Percentiles rank a stretch among this genome's conserved stretches.
Evolutionary conservation across 257 asterid genomes (phyloP).

Genomic region (Solanum tarijense): DNA sequence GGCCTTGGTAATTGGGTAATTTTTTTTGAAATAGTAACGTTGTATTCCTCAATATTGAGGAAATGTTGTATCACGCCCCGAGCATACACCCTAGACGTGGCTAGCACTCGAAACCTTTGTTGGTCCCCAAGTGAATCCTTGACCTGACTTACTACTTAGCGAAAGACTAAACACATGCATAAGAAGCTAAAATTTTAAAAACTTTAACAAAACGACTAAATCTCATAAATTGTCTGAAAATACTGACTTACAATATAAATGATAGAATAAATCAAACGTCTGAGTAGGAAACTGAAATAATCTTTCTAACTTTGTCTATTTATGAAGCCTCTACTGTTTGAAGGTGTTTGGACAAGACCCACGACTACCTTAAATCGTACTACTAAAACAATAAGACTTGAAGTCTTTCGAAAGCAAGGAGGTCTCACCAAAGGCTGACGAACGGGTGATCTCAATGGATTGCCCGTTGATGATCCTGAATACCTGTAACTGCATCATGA

Average conservation of each 20-base stretch:
- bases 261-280: neutral
- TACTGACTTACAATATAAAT: neutral
- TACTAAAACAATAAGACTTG: neutral
- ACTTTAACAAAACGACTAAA: neutral
- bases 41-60: neutral
- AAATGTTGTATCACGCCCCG: neutral
- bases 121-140: neutral
- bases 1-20: neutral
- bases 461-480: neutral
- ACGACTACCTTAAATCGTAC: neutral
- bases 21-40: neutral
- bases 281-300: neutral
- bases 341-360: neutral
- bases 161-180: neutral
- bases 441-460: neutral
- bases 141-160: neutral
- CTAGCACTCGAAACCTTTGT: neutral
- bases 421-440: neutral
- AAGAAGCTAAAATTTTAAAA: too few relatives aligned
- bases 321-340: neutral
- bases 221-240: neutral
- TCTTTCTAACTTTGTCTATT: neutral
- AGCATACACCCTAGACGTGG: neutral
- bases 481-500: neutral
- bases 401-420: neutral